These are phyloP conservation scores for Komagataella kurtzmanii DNA, from an alignment of 805 yeast genomes.

Conservation along the genomic window DNA sequence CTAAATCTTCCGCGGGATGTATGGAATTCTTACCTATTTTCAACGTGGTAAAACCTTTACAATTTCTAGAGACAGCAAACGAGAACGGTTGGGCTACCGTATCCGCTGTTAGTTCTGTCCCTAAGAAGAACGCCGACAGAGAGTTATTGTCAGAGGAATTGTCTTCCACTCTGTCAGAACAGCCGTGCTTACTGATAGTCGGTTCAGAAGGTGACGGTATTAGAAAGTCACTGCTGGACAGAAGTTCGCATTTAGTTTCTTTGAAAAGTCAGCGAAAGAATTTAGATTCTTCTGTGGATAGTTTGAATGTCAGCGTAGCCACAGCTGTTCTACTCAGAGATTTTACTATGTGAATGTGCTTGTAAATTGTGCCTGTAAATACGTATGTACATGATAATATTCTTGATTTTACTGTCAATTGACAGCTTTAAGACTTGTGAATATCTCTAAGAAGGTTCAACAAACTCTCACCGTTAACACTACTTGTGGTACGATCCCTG, in stretches of 20 bases:
- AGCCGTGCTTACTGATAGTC: constrained; percentile 59
- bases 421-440: neutral
- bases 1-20: constrained; percentile 79
- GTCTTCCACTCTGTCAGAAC: constrained; percentile 22
- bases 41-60: constrained; percentile 41
- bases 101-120: constrained; percentile 35
- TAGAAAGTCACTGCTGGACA: constrained; percentile 45
- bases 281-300: constrained; percentile 39
- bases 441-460: neutral
- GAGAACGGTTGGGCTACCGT: constrained; percentile 61
- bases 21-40: constrained; percentile 58
- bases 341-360: constrained; percentile 1
- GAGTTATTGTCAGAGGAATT: constrained; percentile 28
- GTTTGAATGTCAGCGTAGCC: constrained; percentile 85
- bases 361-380: neutral
- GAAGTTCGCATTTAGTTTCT: constrained; percentile 39
- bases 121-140: constrained; percentile 18
- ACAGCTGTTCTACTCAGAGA: constrained; percentile 47
- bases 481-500: neutral
- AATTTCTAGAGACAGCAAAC: constrained; percentile 43
- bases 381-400: neutral
- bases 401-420: neutral
- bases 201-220: constrained; percentile 86
- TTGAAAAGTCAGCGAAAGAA: constrained; percentile 15
- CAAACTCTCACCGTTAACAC: neutral